Base-by-base conservation (phyloP, 345 rosid genomes). In the Arabidopsis suecica region DNA sequence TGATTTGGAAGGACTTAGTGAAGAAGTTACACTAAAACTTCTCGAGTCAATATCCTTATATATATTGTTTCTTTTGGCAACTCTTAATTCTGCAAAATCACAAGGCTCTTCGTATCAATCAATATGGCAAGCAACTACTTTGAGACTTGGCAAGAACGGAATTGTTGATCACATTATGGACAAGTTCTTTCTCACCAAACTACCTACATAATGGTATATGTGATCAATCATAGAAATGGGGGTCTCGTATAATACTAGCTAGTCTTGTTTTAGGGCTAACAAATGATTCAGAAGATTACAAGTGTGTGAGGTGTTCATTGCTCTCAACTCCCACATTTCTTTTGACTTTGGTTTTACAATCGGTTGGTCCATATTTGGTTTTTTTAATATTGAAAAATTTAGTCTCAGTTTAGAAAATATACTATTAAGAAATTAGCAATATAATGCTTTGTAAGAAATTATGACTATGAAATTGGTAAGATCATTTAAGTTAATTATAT, bases 1-100 rank as follows among this genome's bases (percentile, higher is more conserved):
- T 40, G 49, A 40, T 61, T 61, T 40, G 48, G 49, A 61, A 61
- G 33, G 14, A 61, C 49, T 20, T 60, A 37, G 1, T 40, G 65
- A 40, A 40, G 49, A 61, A 40, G 49, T 6, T 61, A 23, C 48
- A 38, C 14, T 5, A 38, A 6, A 22, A 60, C 32, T 60, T 37
- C 47, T 60, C 10, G 16, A 30, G 18, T 60, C 45, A 36, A 59
- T 33, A 59, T 33, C 44, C 6, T 58, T 34, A 33, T 34, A 9
- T 16, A 20, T 20, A 20, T 20, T 44, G 63, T 36, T 16, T 36
- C 14, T 58, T 57, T 16, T 0, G 44, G 14, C 7, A 7, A 55
- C 37, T 30, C 10, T 4, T 12, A 25, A 30, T n/a, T 55, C 20
- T 8, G 0, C 5, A 59, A 16, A 34, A 36, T 16, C 63, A 59